These are phyloP conservation scores for Sugiyamaella japonica DNA, from an alignment of 1,139 yeast genomes.

Conservation along the genomic window DNA sequence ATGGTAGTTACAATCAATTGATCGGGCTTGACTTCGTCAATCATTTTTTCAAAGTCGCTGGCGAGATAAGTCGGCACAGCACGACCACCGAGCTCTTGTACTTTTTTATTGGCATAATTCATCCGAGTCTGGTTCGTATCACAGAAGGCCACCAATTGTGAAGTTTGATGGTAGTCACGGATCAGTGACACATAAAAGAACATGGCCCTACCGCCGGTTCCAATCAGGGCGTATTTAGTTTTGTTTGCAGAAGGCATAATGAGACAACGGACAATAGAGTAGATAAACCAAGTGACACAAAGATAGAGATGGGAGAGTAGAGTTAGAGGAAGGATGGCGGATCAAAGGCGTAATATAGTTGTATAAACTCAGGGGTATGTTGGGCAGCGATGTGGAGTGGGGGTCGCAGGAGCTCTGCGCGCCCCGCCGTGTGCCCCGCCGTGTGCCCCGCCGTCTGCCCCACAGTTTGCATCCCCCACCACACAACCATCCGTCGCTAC, in stretches of 20 bases:
- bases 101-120: slow-evolving; percentile 22
- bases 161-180: slow-evolving; percentile 23
- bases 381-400: no score
- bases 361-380: no score
- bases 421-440: no score
- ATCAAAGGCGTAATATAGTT: no score
- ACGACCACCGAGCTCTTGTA: slow-evolving; percentile 20
- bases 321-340: no score
- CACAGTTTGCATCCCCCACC: no score
- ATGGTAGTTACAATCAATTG: slow-evolving; percentile 24
- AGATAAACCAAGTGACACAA: no score
- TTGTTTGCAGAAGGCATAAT: slow-evolving; percentile 15
- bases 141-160: slow-evolving; percentile 24
- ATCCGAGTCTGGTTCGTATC: slow-evolving; percentile 25
- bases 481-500: neutral
- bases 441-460: no score
- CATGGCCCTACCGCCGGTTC: slow-evolving; percentile 26
- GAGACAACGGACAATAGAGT: no score
- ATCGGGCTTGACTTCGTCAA: slow-evolving; percentile 22
- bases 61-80: slow-evolving; percentile 23
- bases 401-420: no score
- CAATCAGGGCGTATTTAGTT: slow-evolving; percentile 24
- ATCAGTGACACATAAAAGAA: slow-evolving; percentile 24
- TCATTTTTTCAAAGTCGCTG: slow-evolving; percentile 24
- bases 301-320: no score